A percentile compares a stretch with the other conserved stretches of the same genome.
Evolutionary conservation across 495 filamentous ascomycete genomes (phyloP).

Genomic region (Penicillium dipodomyicola): DNA sequence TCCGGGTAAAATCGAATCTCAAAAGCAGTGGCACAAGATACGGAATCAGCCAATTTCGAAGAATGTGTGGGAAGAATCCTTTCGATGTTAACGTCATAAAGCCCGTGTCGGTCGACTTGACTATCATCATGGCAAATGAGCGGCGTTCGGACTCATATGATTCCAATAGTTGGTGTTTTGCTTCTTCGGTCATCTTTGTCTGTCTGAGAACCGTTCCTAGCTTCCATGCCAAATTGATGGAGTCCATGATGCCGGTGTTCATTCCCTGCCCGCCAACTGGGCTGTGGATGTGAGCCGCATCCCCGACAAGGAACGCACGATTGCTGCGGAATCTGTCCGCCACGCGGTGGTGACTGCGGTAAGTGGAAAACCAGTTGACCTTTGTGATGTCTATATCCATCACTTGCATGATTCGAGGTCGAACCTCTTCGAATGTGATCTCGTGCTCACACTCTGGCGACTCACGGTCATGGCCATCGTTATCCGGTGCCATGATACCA

Average conservation of each 20-base stretch:
- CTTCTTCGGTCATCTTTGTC: slow-evolving; percentile 28
- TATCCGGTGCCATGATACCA: slow-evolving; percentile 18
- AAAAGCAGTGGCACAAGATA: slow-evolving; percentile 26
- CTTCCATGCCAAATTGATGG: slow-evolving; percentile 60
- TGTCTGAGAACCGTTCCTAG: slow-evolving; percentile 44
- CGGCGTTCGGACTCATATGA: slow-evolving; percentile 52
- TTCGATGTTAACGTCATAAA: slow-evolving; percentile 27
- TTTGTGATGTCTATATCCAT: slow-evolving; percentile 28
- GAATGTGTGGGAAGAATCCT: slow-evolving; percentile 24
- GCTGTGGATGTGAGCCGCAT: slow-evolving; percentile 57
- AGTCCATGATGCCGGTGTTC: slow-evolving; percentile 60
- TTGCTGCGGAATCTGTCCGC: slow-evolving; percentile 28
- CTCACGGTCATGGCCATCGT: not conserved
- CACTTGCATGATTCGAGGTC: slow-evolving; percentile 19
- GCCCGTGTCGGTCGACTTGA: slow-evolving; percentile 32
- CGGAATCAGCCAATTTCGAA: slow-evolving; percentile 35
- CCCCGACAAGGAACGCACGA: slow-evolving; percentile 37
- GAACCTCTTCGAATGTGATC: slow-evolving; percentile 33
- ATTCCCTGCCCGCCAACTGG: slow-evolving; percentile 59
- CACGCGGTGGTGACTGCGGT: slow-evolving; percentile 36
- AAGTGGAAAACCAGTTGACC: slow-evolving; percentile 39
- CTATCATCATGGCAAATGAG: slow-evolving; percentile 31
- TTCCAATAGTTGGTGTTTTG: slow-evolving; percentile 43
- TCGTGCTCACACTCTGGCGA: slow-evolving; percentile 10
- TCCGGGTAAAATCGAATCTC: slow-evolving; percentile 19